Base-by-base conservation (phyloP, 1,139 yeast genomes). In the Scheffersomyces insectosa region DNA sequence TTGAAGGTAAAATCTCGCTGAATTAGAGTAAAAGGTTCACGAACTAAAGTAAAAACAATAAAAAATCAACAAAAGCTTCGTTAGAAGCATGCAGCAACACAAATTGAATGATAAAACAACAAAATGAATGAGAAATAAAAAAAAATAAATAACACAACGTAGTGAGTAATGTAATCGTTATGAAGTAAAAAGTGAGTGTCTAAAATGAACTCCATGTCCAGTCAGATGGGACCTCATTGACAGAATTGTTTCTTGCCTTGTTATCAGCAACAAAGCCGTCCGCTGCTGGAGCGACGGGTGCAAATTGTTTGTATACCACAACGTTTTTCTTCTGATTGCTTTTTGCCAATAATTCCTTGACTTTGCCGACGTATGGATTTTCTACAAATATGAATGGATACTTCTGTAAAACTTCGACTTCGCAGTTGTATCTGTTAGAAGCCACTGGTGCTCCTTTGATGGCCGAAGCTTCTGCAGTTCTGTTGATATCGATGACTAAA, bases 191-290 rank as follows among this genome's bases (percentile, higher is more conserved):
- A 36, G 13, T 31, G 15, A 20, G 16, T 20, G 29, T 36, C 52
- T 50, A 72, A 49, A 73, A 73, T 3, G 77, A 70, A 51, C 77
- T 71, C 78, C 79, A 73, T 28, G 66, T 68, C 79, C 79, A 73
- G 52, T 72, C 78, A 25, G 60, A 55, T 1, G 72, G 70, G 9
- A 66, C 66, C 12, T 60, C 65, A 28, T 51, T 52, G 28, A 47
- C 46, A 8, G 52, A 42, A 34, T 50, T 47, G 20, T 31, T 31
- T 31, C 34, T 31, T 23, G 51, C 44, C 30, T 45, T 46, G 15
- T 43, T 33, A 27, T 39, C 25, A 20, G 25, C 25, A 20, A 20
- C 46, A 29, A 41, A 39, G 8, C 28, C 14, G 5, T 36, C 20
- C 15, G 33, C 16, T 15, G n/a, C 20, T 14, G 34, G 34, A 15